Conservation (phyloP, 2,329 filamentous ascomycete species). For the Lasiodiplodia citricola region DNA sequence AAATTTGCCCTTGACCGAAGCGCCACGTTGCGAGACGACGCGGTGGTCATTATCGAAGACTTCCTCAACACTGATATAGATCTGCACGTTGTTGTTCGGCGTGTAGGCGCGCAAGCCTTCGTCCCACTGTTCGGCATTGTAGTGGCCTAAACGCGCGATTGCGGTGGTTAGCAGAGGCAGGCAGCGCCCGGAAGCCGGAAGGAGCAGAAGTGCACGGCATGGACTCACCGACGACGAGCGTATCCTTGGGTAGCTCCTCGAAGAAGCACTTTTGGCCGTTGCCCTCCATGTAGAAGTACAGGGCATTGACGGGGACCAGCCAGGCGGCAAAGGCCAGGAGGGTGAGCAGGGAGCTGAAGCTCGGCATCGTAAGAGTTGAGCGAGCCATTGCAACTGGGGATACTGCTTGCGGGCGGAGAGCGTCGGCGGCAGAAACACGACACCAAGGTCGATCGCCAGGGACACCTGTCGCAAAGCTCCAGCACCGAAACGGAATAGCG, state of each 20-base stretch:
- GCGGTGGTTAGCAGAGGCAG: constrained; percentile 6
- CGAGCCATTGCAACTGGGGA: constrained; percentile 25
- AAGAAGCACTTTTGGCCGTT: constrained; percentile 91
- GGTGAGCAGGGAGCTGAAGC: constrained; percentile 50
- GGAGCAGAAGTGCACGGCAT: background rate
- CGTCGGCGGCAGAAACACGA: constrained; percentile 14
- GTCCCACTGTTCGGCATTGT: constrained; percentile 84
- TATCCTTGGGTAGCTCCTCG: constrained; percentile 97
- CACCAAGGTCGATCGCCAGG: constrained; percentile 24
- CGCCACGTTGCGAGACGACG: constrained; percentile 84
- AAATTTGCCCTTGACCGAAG: constrained; percentile 74
- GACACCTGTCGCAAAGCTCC: constrained; percentile 25
- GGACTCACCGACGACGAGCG: constrained; percentile 80
- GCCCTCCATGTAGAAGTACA: constrained; percentile 96
- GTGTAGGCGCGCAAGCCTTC: constrained; percentile 70
- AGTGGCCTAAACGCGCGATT: constrained; percentile 65
- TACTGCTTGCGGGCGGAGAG: constrained; percentile 11
- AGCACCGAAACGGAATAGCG: constrained; percentile 21
- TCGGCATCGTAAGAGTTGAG: constrained; percentile 13
- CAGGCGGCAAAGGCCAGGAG: constrained; percentile 69
- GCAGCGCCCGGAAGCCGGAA: background rate
- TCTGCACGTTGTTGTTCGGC: constrained; percentile 75
- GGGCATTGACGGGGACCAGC: constrained; percentile 71
- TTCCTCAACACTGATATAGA: constrained; percentile 95
- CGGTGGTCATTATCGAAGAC: constrained; percentile 98